A percentile compares a stretch with the other conserved stretches of the same genome.
phyloP scores from a whole-genome alignment of 116 monocot species.

The Phalaenopsis hybrid region DNA sequence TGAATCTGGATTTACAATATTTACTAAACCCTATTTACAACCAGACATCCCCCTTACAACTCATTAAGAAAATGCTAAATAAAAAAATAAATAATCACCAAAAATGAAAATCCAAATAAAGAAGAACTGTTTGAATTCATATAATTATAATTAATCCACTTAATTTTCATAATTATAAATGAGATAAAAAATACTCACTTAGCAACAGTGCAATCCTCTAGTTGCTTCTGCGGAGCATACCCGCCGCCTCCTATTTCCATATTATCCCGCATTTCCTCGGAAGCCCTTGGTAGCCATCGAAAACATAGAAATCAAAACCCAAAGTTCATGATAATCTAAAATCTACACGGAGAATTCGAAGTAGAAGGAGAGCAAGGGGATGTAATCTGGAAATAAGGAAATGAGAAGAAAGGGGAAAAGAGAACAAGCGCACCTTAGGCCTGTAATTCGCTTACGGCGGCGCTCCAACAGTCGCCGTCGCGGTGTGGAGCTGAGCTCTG shows the following conservation, averaged over 20 bases:
- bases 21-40: too few relatives aligned
- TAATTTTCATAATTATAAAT: neutral
- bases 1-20: too few relatives aligned
- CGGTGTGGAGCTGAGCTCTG: too few relatives aligned
- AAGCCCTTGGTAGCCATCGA: neutral
- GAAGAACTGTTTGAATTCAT: neutral
- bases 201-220: slow-evolving; percentile 12
- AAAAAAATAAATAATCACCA: neutral
- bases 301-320: neutral
- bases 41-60: neutral
- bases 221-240: neutral
- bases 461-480: too few relatives aligned
- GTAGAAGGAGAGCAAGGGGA: too few relatives aligned
- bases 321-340: neutral
- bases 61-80: neutral
- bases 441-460: too few relatives aligned
- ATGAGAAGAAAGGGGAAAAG: too few relatives aligned
- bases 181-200: slow-evolving; percentile 5
- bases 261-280: neutral
- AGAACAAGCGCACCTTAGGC: too few relatives aligned
- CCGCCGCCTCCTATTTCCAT: slow-evolving; percentile 5
- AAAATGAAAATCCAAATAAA: neutral
- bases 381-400: too few relatives aligned
- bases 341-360: too few relatives aligned
- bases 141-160: too few relatives aligned